These are phyloP conservation scores for Mrakia frigida DNA, from an alignment of 768 basidiomycete species.

Conservation along the genomic window DNA sequence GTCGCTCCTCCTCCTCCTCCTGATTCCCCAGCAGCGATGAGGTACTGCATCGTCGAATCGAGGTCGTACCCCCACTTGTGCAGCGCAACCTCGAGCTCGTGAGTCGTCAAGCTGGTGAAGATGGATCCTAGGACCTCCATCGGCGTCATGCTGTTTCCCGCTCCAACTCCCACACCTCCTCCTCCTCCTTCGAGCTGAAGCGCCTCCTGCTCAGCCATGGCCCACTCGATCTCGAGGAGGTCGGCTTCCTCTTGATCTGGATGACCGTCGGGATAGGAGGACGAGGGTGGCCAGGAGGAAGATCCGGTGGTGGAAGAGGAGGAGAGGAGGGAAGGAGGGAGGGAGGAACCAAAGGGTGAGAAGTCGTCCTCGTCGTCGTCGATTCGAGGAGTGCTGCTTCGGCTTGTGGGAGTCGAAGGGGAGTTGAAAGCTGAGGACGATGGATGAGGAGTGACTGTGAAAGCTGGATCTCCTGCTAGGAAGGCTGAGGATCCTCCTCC, in stretches of 20 bases:
- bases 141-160: constrained; percentile 61
- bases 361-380: constrained; percentile 54
- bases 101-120: constrained; percentile 81
- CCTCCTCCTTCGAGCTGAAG: background rate
- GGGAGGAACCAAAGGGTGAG: constrained; percentile 50
- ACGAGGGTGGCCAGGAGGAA: constrained; percentile 13
- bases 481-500: background rate
- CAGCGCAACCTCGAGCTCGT: constrained; percentile 89
- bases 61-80: constrained; percentile 86
- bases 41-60: constrained; percentile 89
- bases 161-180: background rate
- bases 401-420: background rate
- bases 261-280: constrained; percentile 29
- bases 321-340: constrained; percentile 52
- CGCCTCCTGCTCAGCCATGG: constrained; percentile 6
- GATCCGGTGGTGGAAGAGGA: constrained; percentile 47
- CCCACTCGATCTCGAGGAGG: constrained; percentile 16
- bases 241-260: constrained; percentile 21
- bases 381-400: constrained; percentile 30
- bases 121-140: constrained; percentile 92
- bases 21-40: constrained; percentile 55
- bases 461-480: background rate
- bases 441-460: background rate
- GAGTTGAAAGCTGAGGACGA: background rate
- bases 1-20: background rate